Conservation (phyloP, 1,284 basidiomycete species). For the Sporisorium exsertum region DNA sequence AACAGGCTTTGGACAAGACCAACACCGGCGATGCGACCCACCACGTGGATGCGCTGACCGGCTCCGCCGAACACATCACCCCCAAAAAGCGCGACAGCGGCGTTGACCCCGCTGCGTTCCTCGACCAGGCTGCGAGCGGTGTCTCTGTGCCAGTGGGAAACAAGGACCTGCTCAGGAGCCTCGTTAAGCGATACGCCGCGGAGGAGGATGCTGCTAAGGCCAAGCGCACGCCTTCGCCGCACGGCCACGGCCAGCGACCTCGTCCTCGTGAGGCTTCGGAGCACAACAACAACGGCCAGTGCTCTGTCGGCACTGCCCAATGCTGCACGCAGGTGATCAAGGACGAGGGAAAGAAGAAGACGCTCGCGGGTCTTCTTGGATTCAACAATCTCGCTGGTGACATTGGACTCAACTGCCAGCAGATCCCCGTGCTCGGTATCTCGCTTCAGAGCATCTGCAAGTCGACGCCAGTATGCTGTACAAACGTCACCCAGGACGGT, state of each 20-base stretch:
- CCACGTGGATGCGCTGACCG: constrained; percentile 46
- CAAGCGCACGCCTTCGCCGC: constrained; percentile 31
- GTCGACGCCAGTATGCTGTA: constrained; percentile 52
- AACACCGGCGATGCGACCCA: constrained; percentile 40
- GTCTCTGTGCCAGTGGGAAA: constrained; percentile 42
- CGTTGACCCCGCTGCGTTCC: constrained; percentile 24
- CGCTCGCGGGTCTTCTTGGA: constrained; percentile 48
- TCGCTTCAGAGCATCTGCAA: constrained; percentile 52
- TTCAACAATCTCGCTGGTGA: constrained; percentile 47
- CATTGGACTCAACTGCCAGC: constrained; percentile 54
- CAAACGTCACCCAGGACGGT: constrained; percentile 55
- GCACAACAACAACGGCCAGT: constrained; percentile 54
- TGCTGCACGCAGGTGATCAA: constrained; percentile 55
- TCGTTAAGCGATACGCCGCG: constrained; percentile 32
- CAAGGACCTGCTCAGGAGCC: constrained; percentile 34
- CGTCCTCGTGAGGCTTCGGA: constrained; percentile 25
- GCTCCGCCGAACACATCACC: constrained; percentile 35
- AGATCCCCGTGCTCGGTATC: constrained; percentile 48
- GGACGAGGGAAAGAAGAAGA: constrained; percentile 54
- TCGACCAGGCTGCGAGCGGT: constrained; percentile 25
- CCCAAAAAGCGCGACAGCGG: constrained; percentile 12
- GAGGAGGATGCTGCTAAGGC: constrained; percentile 46
- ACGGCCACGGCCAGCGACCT: constrained; percentile 46
- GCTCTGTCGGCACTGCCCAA: constrained; percentile 46
- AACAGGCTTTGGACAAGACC: constrained; percentile 40